These are phyloP conservation scores for Rhizophagus prolifer DNA, from an alignment of 192 early-diverging fungal species.

Conservation along the genomic window DNA sequence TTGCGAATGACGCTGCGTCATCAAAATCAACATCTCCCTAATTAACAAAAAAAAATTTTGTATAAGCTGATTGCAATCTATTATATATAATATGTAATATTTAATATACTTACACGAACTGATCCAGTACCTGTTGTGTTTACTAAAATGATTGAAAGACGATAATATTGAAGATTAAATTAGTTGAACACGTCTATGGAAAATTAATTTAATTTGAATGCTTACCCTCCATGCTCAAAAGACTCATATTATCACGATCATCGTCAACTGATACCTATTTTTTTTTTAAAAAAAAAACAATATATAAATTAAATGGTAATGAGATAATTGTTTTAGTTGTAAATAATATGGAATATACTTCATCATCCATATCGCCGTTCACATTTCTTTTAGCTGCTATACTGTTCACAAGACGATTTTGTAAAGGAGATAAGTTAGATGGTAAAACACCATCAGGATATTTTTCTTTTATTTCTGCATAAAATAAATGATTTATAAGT, in stretches of 20 bases:
- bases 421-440: conserved; percentile 22
- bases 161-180: background rate
- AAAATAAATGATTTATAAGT: background rate
- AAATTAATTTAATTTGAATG: background rate
- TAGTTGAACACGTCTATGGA: background rate
- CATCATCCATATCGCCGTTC: conserved; percentile 32
- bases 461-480: conserved; percentile 28
- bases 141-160: conserved; percentile 37
- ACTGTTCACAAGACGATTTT: conserved; percentile 16
- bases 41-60: background rate
- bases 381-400: conserved; percentile 24
- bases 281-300: conserved; percentile 25
- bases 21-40: conserved; percentile 65
- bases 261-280: conserved; percentile 32
- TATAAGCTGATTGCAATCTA: background rate
- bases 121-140: conserved; percentile 80
- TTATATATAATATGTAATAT: background rate
- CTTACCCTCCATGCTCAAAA: conserved; percentile 61
- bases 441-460: conserved; percentile 28
- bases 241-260: conserved; percentile 62
- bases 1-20: conserved; percentile 41
- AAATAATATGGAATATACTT: background rate
- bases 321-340: background rate
- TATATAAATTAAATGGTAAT: conserved; percentile 5
- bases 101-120: conserved; percentile 47